These are phyloP conservation scores for Erysimum cheiri DNA, from an alignment of 441 rosid genomes.

Conservation along the genomic window DNA sequence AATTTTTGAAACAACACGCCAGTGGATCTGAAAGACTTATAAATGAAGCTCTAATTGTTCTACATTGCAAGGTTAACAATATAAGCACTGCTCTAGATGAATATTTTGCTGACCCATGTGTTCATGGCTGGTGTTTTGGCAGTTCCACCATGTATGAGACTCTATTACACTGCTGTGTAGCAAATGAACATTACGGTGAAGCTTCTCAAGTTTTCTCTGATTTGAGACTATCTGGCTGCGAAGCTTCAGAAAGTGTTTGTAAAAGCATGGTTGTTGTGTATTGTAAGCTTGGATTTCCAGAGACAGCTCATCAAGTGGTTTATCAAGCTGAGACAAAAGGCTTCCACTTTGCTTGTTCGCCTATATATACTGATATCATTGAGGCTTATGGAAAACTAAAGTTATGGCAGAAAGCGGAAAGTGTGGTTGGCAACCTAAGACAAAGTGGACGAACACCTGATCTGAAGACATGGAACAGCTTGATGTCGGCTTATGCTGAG, in stretches of 20 bases:
- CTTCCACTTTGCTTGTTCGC: slow-evolving; percentile 52
- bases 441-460: slow-evolving; percentile 61
- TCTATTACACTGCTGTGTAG: slow-evolving; percentile 73
- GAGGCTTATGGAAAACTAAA: slow-evolving; percentile 79
- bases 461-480: slow-evolving; percentile 87
- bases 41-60: slow-evolving; percentile 69
- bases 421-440: slow-evolving; percentile 77
- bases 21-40: slow-evolving; percentile 57
- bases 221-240: slow-evolving; percentile 71
- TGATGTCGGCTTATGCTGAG: slow-evolving; percentile 84
- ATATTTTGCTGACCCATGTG: slow-evolving; percentile 52
- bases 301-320: slow-evolving; percentile 77
- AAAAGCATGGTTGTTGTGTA: slow-evolving; percentile 64
- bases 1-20: slow-evolving; percentile 65
- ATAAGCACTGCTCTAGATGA: slow-evolving; percentile 71
- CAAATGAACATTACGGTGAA: slow-evolving; percentile 63
- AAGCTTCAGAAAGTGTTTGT: slow-evolving; percentile 61
- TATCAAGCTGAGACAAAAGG: slow-evolving; percentile 65
- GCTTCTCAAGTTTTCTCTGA: slow-evolving; percentile 91
- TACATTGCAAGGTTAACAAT: slow-evolving; percentile 76
- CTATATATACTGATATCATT: slow-evolving; percentile 64
- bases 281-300: slow-evolving; percentile 86
- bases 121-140: slow-evolving; percentile 53
- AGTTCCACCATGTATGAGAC: slow-evolving; percentile 72
- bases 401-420: slow-evolving; percentile 90